Evolutionary conservation across 768 basidiomycete species (phyloP), one percentile per base, ranked within the genome.

Genomic region (Paxillus rubicundulus): DNA sequence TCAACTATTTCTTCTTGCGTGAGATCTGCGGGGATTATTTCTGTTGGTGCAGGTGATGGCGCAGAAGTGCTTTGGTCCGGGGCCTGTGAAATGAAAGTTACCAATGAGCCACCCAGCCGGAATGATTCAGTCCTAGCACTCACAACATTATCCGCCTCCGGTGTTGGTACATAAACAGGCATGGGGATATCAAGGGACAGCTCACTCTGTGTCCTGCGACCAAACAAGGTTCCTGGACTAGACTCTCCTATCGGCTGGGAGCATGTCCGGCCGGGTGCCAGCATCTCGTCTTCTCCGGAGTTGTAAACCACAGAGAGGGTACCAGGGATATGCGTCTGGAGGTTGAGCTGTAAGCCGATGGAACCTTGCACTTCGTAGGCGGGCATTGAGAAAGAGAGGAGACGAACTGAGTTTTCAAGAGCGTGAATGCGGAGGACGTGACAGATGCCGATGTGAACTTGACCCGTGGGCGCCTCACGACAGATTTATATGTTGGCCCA

Each of bases 1-100:
- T 52, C 38, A n/a, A 69, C 67, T 6, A 70, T 70, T 52, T 69
- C 68, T 36, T 69, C 67, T 40, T 63, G 65, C 1, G 67, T 69
- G 34, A 69, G 67, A 44, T 69, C 68, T 13, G 52, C 17, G n/a
- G 69, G 50, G 13, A 70, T 65, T n/a, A 69, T 69, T 47, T 69
- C 68, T 9, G 68, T 69, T 4, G 68, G 65, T 0, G 67, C 67
- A 16, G 66, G 68, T 3, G 70, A 71, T 5, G 71, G 67, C 13
- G 67, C 59, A 14, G 62, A 56, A 12, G 55, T 24, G 13, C 55
- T 37, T 45, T 52, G 52, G 24, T 60, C 58, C 38, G 48, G 20
- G 47, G 55, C 47, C 53, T 64, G 47, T 8, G 37, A 3, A 42
- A n/a, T 20, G 34, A 36, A 34, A 24, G 24, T 24, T 3, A 7